These are phyloP conservation scores for Neurospora terricola DNA, from an alignment of 495 filamentous ascomycete genomes.

Conservation along the genomic window DNA sequence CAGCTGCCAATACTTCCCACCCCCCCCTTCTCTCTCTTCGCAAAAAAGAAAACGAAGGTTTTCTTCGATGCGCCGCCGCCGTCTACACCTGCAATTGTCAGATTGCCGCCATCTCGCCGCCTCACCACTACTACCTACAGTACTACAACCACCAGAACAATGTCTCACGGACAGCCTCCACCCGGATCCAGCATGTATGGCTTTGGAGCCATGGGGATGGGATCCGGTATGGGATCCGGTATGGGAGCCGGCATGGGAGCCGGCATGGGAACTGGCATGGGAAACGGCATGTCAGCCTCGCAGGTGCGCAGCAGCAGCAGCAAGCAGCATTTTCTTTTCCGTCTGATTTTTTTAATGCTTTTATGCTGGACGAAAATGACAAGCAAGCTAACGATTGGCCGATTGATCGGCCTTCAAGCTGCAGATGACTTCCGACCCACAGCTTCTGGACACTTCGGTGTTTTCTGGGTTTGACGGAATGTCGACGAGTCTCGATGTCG, in stretches of 20 bases:
- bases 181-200: slow-evolving; percentile 23
- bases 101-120: slow-evolving; percentile 2
- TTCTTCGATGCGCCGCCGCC: neutral
- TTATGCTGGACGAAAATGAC: neutral
- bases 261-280: slow-evolving; percentile 1
- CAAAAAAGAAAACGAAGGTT: neutral
- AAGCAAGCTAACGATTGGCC: slow-evolving; percentile 12
- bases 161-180: slow-evolving; percentile 28
- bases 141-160: slow-evolving; percentile 10
- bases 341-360: neutral
- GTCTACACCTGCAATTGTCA: slow-evolving; percentile 1
- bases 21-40: neutral
- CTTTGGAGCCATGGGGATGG: slow-evolving; percentile 13
- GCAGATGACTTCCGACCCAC: slow-evolving; percentile 21
- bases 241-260: neutral
- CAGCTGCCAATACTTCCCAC: neutral
- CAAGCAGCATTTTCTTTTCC: neutral
- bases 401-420: slow-evolving; percentile 1
- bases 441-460: slow-evolving; percentile 28
- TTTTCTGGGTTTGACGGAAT: slow-evolving; percentile 28
- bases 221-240: slow-evolving; percentile 3
- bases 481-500: slow-evolving; percentile 27
- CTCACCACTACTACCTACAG: neutral
- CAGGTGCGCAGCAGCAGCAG: slow-evolving; percentile 8
- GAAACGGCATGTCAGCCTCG: neutral